A percentile compares a stretch with the other conserved stretches of the same genome.
Evolutionary conservation across 1,284 basidiomycete species (phyloP).

Genomic region (Cutaneotrichosporon sp.): DNA sequence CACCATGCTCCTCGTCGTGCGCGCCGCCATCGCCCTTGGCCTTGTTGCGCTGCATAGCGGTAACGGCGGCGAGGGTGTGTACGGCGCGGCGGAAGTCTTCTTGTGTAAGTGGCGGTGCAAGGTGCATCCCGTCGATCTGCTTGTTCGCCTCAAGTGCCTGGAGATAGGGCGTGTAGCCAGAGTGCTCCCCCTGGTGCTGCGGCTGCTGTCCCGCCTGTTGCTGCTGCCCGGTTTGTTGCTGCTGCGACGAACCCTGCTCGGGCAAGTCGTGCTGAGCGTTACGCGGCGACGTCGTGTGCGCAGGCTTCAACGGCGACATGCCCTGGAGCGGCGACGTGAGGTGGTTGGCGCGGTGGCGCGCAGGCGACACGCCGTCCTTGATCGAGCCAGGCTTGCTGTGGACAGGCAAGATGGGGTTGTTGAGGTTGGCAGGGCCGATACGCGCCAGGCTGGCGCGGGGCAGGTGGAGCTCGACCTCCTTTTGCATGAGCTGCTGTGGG

Average conservation of each 20-base stretch:
- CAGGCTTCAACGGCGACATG: neutral
- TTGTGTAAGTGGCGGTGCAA: conserved; percentile 64
- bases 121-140: conserved; percentile 48
- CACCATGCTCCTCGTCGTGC: conserved; percentile 61
- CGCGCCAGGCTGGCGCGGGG: conserved; percentile 39
- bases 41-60: conserved; percentile 59
- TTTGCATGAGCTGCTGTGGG: conserved; percentile 74
- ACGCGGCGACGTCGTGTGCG: neutral
- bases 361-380: conserved; percentile 4
- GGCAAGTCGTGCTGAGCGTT: conserved; percentile 3
- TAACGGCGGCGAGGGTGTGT: conserved; percentile 75
- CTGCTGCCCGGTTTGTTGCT: neutral
- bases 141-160: conserved; percentile 57
- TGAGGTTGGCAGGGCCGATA: conserved; percentile 51
- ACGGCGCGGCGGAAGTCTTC: conserved; percentile 88
- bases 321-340: neutral
- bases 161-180: conserved; percentile 61
- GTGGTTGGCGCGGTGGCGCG: neutral
- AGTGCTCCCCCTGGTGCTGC: neutral
- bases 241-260: neutral
- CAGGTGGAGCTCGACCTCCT: conserved; percentile 52
- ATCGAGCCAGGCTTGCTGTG: conserved; percentile 30
- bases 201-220: neutral
- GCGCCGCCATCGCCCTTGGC: conserved; percentile 29
- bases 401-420: conserved; percentile 44